Evolutionary conservation across 345 rosid species (phyloP), one percentile per base, ranked within the genome.

Genomic region (Pistacia vera): DNA sequence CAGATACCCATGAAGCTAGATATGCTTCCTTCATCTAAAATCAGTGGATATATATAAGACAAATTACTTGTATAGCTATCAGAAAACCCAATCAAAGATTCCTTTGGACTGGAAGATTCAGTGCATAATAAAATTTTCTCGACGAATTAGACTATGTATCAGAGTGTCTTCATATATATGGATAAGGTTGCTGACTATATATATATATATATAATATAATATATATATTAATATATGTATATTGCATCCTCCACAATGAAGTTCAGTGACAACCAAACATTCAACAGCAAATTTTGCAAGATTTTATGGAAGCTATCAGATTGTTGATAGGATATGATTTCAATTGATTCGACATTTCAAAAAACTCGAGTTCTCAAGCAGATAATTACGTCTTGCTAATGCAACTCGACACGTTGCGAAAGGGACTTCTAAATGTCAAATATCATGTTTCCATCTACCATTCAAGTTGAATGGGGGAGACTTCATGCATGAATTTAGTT

Each of bases 261-360:
- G 73, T 69, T 69, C 61, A 35, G 62, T 55, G 52, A 55, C 8
- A 33, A 69, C 73, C 73, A 69, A 69, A 69, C 73, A 69, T 69
- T 69, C 73, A 69, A 69, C 13, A 3, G 17, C 7, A 33, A 51
- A 3, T 33, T n/a, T 13, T 55, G 71, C 16, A 22, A 67, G 10
- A 41, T 41, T 41, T 41, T 5, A 41, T 41, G 46, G 9, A 41
- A 41, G 9, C 46, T 41, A 41, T 41, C 8, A 41, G 46, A 41
- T 7, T 41, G 46, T 5, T 66, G 52, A 41, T 11, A 20, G 17
- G 35, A 65, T n/a, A 54, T 38, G 46, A 54, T 22, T 66, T 30
- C 55, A 66, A 46, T 20, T 64, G 51, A 64, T 36, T 18, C 22
- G 48, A 36, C 25, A 64, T 38, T 64, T 64, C 2, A 12, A 12